phyloP scores from a whole-genome alignment of 345 rosid genomes.

The Psidium guajava region DNA sequence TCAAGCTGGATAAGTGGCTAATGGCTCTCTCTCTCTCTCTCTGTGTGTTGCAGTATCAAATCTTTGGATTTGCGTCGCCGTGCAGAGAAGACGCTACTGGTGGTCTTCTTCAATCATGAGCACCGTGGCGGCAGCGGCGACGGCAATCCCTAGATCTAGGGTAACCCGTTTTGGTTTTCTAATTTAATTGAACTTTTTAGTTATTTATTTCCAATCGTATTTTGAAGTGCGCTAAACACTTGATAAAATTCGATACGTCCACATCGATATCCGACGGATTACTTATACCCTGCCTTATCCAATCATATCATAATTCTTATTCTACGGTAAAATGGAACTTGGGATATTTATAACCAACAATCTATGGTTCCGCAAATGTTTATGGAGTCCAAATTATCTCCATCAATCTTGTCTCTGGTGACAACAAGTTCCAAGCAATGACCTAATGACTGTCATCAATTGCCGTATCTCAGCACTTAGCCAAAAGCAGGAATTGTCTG shows the following conservation, averaged over 20 bases:
- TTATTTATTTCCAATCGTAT: background rate
- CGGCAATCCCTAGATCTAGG: rapidly evolving
- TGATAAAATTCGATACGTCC: background rate
- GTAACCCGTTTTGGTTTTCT: background rate
- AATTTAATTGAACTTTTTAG: no score
- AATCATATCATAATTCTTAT: background rate
- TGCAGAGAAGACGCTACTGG: background rate
- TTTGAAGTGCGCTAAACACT: background rate
- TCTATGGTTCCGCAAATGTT: rapidly evolving
- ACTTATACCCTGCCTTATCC: background rate
- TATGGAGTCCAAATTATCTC: background rate
- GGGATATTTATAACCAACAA: rapidly evolving
- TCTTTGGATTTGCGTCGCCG: background rate
- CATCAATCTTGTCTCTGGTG: rapidly evolving
- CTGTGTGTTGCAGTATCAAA: background rate
- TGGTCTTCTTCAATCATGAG: background rate
- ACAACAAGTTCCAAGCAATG: background rate
- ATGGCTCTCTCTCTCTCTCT: background rate
- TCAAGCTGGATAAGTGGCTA: no score
- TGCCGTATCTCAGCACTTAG: background rate
- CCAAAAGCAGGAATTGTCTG: rapidly evolving
- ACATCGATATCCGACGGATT: rapidly evolving
- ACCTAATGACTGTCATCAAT: background rate
- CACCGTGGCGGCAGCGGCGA: background rate
- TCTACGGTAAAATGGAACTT: rapidly evolving